Base-by-base conservation (phyloP, 495 filamentous ascomycete genomes). In the Aspergillus funiculosus region DNA sequence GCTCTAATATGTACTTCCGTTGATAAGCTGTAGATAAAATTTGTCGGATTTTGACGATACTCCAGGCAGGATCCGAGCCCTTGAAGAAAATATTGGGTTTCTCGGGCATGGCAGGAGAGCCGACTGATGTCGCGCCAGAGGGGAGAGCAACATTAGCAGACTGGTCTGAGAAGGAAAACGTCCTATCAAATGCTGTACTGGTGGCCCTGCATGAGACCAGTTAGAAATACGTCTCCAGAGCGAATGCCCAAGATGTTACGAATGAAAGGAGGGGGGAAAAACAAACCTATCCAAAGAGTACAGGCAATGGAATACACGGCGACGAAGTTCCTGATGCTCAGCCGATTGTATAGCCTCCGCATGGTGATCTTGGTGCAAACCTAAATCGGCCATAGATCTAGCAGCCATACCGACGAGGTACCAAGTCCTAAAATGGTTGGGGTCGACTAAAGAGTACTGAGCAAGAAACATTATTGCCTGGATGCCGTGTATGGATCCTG, bases 81-180 rank as follows among this genome's bases (percentile, higher is more conserved):
- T 59, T 73, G 53, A 54, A 69, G 62, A 64, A 78, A 54, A 64
- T 68, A 60, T 71, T 25, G 50, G n/a, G n/a, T n/a, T n/a, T n/a
- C 60, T 63, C 54, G 67, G 34, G 43, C 69, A 55, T 47, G 56
- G 59, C 3, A 54, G 62, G 28, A 42, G 59, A 15, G 51, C 60
- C 48, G n/a, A n/a, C 19, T 6, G 73, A 66, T 31, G 59, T 52
- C 25, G 57, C 48, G 8, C 43, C 50, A 13, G 64, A 60, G 7
- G 77, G 77, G 50, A 85, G 67, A 7, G 66, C 73, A 27, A 94
- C 87, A 50, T 82, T 80, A 2, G 82, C 75, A n/a, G 88, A 85
- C 28, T 86, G 86, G 59, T 97, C 91, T 1, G 86, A 88, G 59
- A 97, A 92, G 4, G 91, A 94, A 60, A 94, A 94, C 0, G 86